These are phyloP conservation scores for Pseudevernia furfuracea DNA, from an alignment of 495 filamentous ascomycete genomes.

Conservation along the genomic window DNA sequence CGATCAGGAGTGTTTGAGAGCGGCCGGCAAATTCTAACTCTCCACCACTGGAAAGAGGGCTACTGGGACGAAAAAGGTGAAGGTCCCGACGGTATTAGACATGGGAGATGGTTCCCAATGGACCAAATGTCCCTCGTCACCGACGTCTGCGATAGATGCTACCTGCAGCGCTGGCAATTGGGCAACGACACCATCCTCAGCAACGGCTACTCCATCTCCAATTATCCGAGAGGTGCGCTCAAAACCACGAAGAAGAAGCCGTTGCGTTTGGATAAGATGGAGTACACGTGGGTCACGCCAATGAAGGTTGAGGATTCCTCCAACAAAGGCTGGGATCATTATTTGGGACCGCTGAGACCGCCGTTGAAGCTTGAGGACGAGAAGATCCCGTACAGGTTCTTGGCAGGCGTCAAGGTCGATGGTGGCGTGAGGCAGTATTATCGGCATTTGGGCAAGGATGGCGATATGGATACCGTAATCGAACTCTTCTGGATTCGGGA, in stretches of 20 bases:
- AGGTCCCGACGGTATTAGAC: constrained; percentile 9
- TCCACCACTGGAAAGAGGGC: constrained; percentile 52
- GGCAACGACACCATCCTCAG: constrained; percentile 47
- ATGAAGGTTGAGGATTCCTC: constrained; percentile 4
- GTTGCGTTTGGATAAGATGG: constrained; percentile 33
- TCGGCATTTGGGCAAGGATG: constrained; percentile 8
- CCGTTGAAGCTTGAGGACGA: constrained; percentile 14
- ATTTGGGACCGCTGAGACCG: constrained; percentile 11
- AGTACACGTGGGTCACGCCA: constrained; percentile 41
- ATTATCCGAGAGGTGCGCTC: constrained; percentile 37
- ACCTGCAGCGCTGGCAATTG: constrained; percentile 51
- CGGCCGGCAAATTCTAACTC: constrained; percentile 43
- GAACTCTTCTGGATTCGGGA: constrained; percentile 14
- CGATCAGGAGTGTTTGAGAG: constrained; percentile 50
- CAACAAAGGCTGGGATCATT: constrained; percentile 17
- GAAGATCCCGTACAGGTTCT: constrained; percentile 16
- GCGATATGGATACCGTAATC: constrained; percentile 9
- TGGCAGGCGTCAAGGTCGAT: constrained; percentile 9
- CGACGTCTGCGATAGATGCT: constrained; percentile 46
- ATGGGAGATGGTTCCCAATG: constrained; percentile 32
- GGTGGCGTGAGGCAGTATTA: constrained; percentile 21
- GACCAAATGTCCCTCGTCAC: constrained; percentile 43
- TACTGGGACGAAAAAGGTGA: constrained; percentile 39
- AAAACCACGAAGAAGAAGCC: constrained; percentile 16
- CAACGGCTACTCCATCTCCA: constrained; percentile 48